Evolutionary conservation across 169 alveolate genomes (phyloP).

Genomic region (Besnoitia besnoiti): DNA sequence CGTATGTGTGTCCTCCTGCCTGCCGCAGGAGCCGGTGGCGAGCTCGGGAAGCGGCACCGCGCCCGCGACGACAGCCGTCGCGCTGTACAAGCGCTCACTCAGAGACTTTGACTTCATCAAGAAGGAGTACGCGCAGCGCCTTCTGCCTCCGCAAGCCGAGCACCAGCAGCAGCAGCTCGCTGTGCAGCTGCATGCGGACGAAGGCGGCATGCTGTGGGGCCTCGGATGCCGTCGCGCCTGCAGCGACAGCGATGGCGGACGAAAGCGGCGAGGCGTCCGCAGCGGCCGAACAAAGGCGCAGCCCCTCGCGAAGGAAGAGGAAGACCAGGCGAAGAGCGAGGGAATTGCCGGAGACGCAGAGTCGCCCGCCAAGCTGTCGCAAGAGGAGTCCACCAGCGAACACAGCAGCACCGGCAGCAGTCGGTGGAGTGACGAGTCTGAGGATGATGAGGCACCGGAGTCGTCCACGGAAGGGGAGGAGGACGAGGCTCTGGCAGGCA

Average conservation of each 20-base stretch:
- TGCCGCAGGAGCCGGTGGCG: conserved; percentile 55
- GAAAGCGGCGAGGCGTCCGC: not conserved
- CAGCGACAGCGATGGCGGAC: conserved; percentile 23
- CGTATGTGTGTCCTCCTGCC: conserved; percentile 10
- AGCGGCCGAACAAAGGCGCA: not conserved
- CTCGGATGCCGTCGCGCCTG: not conserved
- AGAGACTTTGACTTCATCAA: conserved; percentile 62
- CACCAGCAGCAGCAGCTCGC: conserved; percentile 66
- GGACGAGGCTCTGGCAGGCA: too few species aligned
- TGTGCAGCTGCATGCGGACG: conserved; percentile 8
- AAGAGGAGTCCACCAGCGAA: not conserved
- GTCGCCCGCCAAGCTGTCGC: not conserved
- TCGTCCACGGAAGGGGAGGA: too few species aligned
- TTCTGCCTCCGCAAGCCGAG: conserved; percentile 44
- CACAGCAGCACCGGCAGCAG: not conserved
- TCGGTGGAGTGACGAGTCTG: not conserved
- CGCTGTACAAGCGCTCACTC: conserved; percentile 60
- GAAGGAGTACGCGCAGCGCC: conserved; percentile 47
- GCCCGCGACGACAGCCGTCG: conserved; percentile 56
- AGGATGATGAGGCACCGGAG: too few species aligned
- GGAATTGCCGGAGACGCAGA: not conserved
- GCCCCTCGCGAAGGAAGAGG: not conserved
- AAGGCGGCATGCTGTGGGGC: conserved; percentile 7
- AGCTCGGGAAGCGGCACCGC: conserved; percentile 63
- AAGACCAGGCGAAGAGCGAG: not conserved